These are phyloP conservation scores for Aspergillus incahuasiensis DNA, from an alignment of 495 filamentous ascomycete species.

Conservation along the genomic window DNA sequence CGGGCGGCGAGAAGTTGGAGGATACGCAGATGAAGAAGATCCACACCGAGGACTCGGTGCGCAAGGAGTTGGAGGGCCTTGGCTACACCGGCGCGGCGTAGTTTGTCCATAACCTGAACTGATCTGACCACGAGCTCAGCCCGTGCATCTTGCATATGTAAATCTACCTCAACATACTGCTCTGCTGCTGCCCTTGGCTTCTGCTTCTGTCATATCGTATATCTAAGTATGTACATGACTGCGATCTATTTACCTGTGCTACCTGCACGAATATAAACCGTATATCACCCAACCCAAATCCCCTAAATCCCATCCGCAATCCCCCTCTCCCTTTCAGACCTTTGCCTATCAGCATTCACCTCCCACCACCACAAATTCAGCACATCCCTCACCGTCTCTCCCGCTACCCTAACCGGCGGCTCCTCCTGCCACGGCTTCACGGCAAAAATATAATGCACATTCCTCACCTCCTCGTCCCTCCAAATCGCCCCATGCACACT, in stretches of 20 bases:
- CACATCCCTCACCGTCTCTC: slow-evolving; percentile 15
- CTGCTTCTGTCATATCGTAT: not conserved
- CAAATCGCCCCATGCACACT: slow-evolving; percentile 69
- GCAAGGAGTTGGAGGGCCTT: slow-evolving; percentile 71
- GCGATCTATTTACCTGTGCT: not conserved
- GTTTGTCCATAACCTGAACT: slow-evolving; percentile 9
- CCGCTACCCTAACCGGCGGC: slow-evolving; percentile 17
- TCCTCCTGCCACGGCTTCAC: slow-evolving; percentile 78
- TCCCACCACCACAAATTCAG: slow-evolving; percentile 63
- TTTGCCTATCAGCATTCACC: slow-evolving; percentile 48
- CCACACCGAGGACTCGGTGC: slow-evolving; percentile 73
- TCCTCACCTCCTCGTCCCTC: slow-evolving; percentile 71
- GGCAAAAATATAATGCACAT: slow-evolving; percentile 73
- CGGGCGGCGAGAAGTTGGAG: slow-evolving; percentile 91
- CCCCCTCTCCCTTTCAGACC: slow-evolving; percentile 41
- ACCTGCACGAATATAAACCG: not conserved
- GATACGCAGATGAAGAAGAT: slow-evolving; percentile 99
- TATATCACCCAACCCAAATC: not conserved
- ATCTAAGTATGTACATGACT: slow-evolving; percentile 8
- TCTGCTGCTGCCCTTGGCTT: slow-evolving; percentile 5
- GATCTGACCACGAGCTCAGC: not conserved
- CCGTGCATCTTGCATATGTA: not conserved
- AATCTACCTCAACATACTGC: slow-evolving; percentile 6
- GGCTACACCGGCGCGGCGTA: slow-evolving; percentile 41
- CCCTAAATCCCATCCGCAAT: slow-evolving; percentile 19